Evolutionary conservation across 1,139 yeast genomes (phyloP).

Genomic region (Magnusiomyces fungicola): DNA sequence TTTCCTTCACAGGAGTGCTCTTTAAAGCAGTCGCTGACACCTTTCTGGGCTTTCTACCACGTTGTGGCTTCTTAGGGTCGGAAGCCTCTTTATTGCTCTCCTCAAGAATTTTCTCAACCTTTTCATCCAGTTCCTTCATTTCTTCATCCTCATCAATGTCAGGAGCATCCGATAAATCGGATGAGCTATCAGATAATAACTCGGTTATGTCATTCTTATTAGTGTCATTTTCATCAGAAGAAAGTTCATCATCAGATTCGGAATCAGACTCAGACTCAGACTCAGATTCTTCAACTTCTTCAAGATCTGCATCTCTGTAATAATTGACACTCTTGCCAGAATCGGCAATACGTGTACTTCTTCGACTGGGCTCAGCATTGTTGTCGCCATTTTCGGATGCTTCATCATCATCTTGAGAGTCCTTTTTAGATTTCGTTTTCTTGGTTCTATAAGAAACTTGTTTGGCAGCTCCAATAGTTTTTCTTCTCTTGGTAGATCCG

Average conservation of each 20-base stretch:
- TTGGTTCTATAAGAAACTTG: not conserved
- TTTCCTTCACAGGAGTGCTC: too few relatives aligned
- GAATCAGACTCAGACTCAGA: too few relatives aligned
- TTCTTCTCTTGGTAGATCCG: conserved; percentile 1
- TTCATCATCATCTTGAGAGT: conserved; percentile 1
- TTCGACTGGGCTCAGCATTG: not conserved
- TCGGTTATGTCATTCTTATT: not conserved
- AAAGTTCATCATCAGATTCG: too few relatives aligned
- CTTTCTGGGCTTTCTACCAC: too few relatives aligned
- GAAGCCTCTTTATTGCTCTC: too few relatives aligned
- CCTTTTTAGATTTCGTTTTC: not conserved
- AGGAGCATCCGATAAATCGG: not conserved
- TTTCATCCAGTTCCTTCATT: conserved; percentile 2
- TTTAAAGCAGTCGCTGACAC: too few relatives aligned
- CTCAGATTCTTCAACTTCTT: too few relatives aligned
- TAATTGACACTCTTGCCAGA: too few relatives aligned
- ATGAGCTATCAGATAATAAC: not conserved
- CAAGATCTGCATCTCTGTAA: too few relatives aligned
- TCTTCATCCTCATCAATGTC: conserved; percentile 2
- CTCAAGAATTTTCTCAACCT: conserved; percentile 4
- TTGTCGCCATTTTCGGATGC: conserved; percentile 1
- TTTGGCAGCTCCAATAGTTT: not conserved
- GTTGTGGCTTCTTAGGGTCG: too few relatives aligned
- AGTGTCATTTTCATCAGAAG: not conserved
- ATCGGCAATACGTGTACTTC: too few relatives aligned